Evolutionary conservation across 2,329 filamentous ascomycete genomes (phyloP).

Genomic region (Pseudogymnoascus sp.): DNA sequence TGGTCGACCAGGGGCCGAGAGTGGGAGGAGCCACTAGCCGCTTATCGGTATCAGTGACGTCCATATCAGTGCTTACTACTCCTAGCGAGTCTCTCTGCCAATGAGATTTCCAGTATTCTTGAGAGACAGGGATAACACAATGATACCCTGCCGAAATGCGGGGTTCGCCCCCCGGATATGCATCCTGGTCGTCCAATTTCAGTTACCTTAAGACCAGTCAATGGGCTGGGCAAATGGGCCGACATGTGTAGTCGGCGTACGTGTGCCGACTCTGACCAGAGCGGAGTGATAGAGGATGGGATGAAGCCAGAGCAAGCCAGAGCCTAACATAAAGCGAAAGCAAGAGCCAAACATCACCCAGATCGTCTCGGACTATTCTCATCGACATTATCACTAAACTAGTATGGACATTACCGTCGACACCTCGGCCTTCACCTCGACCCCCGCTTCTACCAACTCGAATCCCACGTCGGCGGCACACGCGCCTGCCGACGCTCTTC

Average conservation of each 20-base stretch:
- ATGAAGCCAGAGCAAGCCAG: neutral
- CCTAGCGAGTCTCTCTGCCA: neutral
- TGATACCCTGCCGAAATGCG: neutral
- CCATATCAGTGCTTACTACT: neutral
- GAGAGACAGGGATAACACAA: neutral
- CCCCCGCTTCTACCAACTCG: neutral
- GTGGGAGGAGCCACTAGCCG: neutral
- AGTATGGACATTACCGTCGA: neutral
- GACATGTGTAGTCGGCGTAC: neutral
- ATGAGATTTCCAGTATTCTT: neutral
- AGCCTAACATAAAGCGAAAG: neutral
- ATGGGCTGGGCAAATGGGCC: neutral
- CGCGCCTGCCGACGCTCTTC: neutral
- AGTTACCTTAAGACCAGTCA: neutral
- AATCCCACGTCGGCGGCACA: neutral
- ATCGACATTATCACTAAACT: neutral
- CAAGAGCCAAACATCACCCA: neutral
- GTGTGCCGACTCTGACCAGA: neutral
- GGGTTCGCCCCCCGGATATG: neutral
- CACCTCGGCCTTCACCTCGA: neutral
- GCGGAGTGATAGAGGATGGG: neutral
- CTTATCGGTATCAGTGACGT: neutral
- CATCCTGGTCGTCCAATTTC: neutral
- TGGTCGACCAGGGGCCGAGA: neutral
- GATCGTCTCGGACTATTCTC: neutral